Evolutionary conservation across 495 filamentous ascomycete genomes (phyloP), one percentile per base, ranked within the genome.

Genomic region (Aspergillus conjunctus): DNA sequence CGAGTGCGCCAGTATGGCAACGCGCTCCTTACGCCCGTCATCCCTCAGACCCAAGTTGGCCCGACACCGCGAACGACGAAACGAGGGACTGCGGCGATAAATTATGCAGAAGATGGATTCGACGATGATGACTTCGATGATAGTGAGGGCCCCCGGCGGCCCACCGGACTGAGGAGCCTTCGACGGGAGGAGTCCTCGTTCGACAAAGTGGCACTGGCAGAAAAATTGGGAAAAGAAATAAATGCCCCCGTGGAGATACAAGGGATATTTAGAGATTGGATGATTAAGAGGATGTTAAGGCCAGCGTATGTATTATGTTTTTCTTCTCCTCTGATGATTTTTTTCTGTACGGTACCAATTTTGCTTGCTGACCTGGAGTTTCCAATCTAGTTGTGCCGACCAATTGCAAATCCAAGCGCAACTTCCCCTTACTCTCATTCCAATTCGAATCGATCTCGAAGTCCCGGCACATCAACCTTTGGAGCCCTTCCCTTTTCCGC

Each of bases 111-210:
- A 72, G 92, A 97, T 67, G 93, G 91, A 17, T 96, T 84, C 66
- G 94, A 97, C 56, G 92, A 98, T 72, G 88, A 94, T 53, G 92
- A 97, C 65, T 93, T 97, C 61, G 92, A 97, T 39, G 93, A 96
- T 46, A 90, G 86, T 45, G 90, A 92, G 68, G 85, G 80, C 33
- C 86, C 87, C 44, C 85, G 91, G 56, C 85, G 90, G 49, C 91
- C 88, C 52, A 97, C 91, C 7, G 94, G 92, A 34, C 74, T 92
- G 73, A 87, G 92, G 60, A 97, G 88, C 67, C 79, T 93, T 62
- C 79, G 90, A 62, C 82, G 89, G 59, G 92, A 97, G 63, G 91
- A 93, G 49, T 85, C 85, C 17, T 74, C 77, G 48, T 79, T 84
- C 54, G 82, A 81, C 58, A 85, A 82, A 68, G 73, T 83, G 51